Percentiles rank a stretch among this genome's conserved stretches.
Evolutionary conservation across 257 asterid genomes (phyloP).

Genomic region (Solanum paucissectum): DNA sequence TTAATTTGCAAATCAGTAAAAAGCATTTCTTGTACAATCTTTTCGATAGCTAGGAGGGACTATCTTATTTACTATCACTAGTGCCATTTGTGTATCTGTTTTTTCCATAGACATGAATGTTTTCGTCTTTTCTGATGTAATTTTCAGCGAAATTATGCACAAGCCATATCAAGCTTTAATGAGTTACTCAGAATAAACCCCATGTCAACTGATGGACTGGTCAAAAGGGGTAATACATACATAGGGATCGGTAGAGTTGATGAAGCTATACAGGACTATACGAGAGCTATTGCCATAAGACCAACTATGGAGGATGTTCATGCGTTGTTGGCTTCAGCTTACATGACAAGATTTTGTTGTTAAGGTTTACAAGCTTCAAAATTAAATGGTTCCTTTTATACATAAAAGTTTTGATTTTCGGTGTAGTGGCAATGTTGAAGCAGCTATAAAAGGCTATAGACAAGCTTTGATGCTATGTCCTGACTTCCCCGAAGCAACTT

Average conservation of each 20-base stretch:
- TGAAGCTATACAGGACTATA: slow-evolving; percentile 83
- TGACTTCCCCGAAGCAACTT: slow-evolving; percentile 92
- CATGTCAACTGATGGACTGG: slow-evolving; percentile 70
- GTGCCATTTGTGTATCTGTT: neutral
- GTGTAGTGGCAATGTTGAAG: slow-evolving; percentile 73
- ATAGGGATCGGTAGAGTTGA: slow-evolving; percentile 85
- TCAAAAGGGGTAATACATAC: slow-evolving; percentile 81
- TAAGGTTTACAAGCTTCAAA: neutral
- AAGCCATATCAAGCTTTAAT: slow-evolving; percentile 88
- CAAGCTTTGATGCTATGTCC: slow-evolving; percentile 80
- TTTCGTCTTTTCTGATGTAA: neutral
- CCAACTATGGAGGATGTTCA: slow-evolving; percentile 98
- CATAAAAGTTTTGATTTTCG: neutral
- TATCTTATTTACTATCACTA: no score
- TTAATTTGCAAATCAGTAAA: neutral
- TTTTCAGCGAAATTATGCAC: slow-evolving; percentile 71
- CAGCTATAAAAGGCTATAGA: slow-evolving; percentile 83
- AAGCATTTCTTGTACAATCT: no score
- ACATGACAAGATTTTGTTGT: slow-evolving; percentile 63
- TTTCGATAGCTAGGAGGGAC: no score
- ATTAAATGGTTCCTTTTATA: neutral
- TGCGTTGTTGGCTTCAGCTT: slow-evolving; percentile 95
- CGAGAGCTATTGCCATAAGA: slow-evolving; percentile 62
- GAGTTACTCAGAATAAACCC: slow-evolving; percentile 93
- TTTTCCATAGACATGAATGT: neutral